Evolutionary conservation across 768 basidiomycete genomes (phyloP), one percentile per base, ranked within the genome.

Genomic region (Tylopilus intermedius): DNA sequence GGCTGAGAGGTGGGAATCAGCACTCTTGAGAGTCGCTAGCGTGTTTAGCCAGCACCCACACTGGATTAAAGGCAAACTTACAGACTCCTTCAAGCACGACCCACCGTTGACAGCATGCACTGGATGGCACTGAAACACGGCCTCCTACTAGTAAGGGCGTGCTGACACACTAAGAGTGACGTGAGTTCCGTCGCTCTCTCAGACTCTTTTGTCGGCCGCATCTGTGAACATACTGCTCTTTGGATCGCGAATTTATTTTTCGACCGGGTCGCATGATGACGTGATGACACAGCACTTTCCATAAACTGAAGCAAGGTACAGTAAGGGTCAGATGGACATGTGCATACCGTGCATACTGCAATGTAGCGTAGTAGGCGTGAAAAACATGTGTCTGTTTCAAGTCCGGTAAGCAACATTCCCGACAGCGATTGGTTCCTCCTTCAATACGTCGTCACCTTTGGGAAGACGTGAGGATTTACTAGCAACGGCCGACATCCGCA

Each of bases 401-500:
- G 49, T 49, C 52, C 45, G 39, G 37, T 42, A 54, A 45, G 37
- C 22, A 49, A 41, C 43, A 8, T 49, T 33, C 24, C 22, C 49
- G n/a, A 39, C 55, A 48, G 41, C 9, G 43, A 42, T 26, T 29
- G 44, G 41, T 27, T 53, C 59, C 51, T 58, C 62, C 43, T 44
- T 37, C 50, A 58, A 45, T 11, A 29, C n/a, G 8, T 42, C 11
- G 9, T 46, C 40, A 15, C 30, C 50, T 49, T 50, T 48, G 41
- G 37, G 48, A 27, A 49, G 45, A 18, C 45, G 42, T 29, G 55
- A 54, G 27, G 62, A 35, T 33, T 56, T 68, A 39, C 59, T 49
- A 47, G 59, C 29, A 27, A 67, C 54, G 29, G 47, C 47, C 9
- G 60, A 57, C 46, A 70, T 58, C 47, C 69, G 67, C 52, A 79